phyloP scores from a whole-genome alignment of 495 filamentous ascomycete genomes.

The Lasiosphaeria hispida region DNA sequence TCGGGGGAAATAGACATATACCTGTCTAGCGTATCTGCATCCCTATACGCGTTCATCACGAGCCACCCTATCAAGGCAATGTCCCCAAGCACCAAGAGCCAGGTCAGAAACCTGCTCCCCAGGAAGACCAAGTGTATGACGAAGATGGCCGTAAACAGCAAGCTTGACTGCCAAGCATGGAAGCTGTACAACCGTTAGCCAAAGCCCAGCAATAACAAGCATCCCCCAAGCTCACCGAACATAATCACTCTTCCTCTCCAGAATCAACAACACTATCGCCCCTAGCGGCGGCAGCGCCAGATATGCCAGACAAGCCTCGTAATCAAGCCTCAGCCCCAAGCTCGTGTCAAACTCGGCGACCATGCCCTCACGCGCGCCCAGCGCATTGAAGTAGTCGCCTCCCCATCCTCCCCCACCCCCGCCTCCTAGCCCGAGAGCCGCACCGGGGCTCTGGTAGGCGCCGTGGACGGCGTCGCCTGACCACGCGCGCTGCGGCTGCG shows the following conservation, averaged over 20 bases:
- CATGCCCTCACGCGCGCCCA: constrained; percentile 34
- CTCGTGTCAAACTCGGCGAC: constrained; percentile 68
- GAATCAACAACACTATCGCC: constrained; percentile 75
- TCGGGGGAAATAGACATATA: constrained; percentile 27
- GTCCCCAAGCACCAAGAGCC: constrained; percentile 76
- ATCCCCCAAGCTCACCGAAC: constrained; percentile 64
- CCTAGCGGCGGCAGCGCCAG: constrained; percentile 82
- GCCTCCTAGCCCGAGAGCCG: neutral
- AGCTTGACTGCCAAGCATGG: constrained; percentile 91
- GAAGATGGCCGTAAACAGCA: constrained; percentile 83
- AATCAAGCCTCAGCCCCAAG: constrained; percentile 64
- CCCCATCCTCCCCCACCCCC: constrained; percentile 16
- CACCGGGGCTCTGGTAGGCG: constrained; percentile 6
- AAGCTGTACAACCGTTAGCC: constrained; percentile 55
- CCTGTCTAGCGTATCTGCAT: constrained; percentile 89
- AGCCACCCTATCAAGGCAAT: constrained; percentile 74
- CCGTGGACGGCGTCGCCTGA: constrained; percentile 25
- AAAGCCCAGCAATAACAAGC: neutral
- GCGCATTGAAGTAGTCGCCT: constrained; percentile 36
- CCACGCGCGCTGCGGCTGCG: constrained; percentile 52
- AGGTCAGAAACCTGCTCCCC: constrained; percentile 80
- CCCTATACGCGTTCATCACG: constrained; percentile 74
- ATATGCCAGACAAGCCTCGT: constrained; percentile 91
- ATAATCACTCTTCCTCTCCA: constrained; percentile 95
- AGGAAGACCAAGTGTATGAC: constrained; percentile 81